Conservation (phyloP, 257 asterid genomes). For the Solanum acaule region DNA sequence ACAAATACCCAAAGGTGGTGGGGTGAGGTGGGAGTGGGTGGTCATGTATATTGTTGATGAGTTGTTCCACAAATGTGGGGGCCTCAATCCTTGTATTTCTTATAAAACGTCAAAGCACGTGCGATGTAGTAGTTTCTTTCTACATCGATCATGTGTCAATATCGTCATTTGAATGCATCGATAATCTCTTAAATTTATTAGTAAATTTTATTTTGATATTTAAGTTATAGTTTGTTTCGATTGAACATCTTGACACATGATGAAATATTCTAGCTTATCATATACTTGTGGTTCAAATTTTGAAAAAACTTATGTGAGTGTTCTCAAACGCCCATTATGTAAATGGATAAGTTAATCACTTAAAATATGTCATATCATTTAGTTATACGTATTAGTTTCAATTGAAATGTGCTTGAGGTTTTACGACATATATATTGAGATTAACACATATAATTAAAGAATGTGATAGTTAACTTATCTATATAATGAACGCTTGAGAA, state of each 20-base stretch:
- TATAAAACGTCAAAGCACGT: neutral
- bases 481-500: neutral
- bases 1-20: neutral
- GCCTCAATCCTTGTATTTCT: neutral
- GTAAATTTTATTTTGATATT: neutral
- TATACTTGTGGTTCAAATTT: neutral
- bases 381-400: neutral
- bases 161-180: neutral
- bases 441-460: neutral
- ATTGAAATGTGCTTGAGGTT: neutral
- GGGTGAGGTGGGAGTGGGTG: accelerated
- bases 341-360: too few species aligned
- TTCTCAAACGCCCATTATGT: neutral
- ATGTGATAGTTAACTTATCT: neutral
- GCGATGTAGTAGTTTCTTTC: neutral
- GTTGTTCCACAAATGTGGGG: neutral
- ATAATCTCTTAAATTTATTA: neutral
- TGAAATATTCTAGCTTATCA: neutral
- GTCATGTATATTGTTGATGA: neutral
- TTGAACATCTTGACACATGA: neutral
- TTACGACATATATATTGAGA: neutral
- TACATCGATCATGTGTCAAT: neutral
- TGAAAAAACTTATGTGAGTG: neutral
- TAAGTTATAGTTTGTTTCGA: neutral
- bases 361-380: neutral